These are phyloP conservation scores for Heritiera fomes DNA, from an alignment of 345 rosid species.

Conservation along the genomic window DNA sequence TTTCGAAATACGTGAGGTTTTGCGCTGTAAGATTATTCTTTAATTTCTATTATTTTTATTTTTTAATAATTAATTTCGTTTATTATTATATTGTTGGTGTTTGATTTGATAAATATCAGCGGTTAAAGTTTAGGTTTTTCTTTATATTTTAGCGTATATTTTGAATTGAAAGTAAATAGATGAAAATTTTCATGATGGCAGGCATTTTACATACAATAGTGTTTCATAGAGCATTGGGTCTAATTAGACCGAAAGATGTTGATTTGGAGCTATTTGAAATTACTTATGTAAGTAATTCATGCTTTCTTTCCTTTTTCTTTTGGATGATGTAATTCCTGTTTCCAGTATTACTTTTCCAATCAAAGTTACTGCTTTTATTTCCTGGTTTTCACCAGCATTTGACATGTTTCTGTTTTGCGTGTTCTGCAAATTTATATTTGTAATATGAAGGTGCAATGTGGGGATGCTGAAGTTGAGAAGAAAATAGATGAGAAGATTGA, in stretches of 20 bases:
- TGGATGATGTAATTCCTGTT: neutral
- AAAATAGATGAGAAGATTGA: slow-evolving; percentile 94
- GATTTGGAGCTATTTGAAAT: slow-evolving; percentile 89
- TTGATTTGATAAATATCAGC: neutral
- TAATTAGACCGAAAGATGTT: slow-evolving; percentile 85
- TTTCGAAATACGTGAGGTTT: slow-evolving; percentile 81
- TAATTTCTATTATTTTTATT: neutral
- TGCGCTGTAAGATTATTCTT: slow-evolving; percentile 61
- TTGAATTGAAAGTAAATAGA: slow-evolving; percentile 13
- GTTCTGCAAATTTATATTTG: neutral
- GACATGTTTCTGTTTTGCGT: neutral
- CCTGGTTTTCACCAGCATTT: neutral
- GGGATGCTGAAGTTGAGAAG: slow-evolving; percentile 82
- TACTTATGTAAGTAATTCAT: slow-evolving; percentile 64
- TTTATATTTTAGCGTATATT: too few relatives aligned
- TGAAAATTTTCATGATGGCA: slow-evolving; percentile 29
- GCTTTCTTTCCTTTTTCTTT: neutral
- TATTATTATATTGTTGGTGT: neutral
- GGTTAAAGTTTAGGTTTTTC: neutral
- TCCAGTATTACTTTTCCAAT: neutral
- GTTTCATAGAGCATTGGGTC: slow-evolving; percentile 92
- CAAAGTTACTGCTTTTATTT: slow-evolving; percentile 15
- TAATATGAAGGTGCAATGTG: slow-evolving; percentile 75
- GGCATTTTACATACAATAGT: slow-evolving; percentile 89
- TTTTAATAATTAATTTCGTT: neutral